phyloP scores from a whole-genome alignment of 768 basidiomycete species.

The Leccinum rimulosum region DNA sequence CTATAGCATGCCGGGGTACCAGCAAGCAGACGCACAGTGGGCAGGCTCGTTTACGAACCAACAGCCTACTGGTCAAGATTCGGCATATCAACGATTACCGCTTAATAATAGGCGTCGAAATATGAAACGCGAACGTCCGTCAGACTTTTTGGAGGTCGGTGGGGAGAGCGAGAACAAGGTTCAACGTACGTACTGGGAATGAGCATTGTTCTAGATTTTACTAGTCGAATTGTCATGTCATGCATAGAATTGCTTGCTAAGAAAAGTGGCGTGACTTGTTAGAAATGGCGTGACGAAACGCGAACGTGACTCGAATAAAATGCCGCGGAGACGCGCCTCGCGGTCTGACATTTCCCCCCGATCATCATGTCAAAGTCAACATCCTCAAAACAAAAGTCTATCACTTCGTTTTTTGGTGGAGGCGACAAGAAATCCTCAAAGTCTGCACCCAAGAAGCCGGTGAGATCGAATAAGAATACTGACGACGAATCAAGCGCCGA shows the following conservation, averaged over 20 bases:
- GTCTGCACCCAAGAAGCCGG: conserved; percentile 25
- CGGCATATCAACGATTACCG: conserved; percentile 83
- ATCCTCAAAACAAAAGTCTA: conserved; percentile 49
- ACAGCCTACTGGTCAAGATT: conserved; percentile 68
- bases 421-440: conserved; percentile 27
- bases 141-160: conserved; percentile 78
- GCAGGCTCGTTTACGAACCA: conserved; percentile 57
- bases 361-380: conserved; percentile 57
- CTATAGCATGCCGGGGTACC: conserved; percentile 44
- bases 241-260: not conserved
- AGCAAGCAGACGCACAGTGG: conserved; percentile 38
- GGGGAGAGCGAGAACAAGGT: conserved; percentile 63
- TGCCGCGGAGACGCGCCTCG: conserved; percentile 12
- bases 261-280: conserved; percentile 13
- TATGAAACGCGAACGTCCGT: conserved; percentile 77
- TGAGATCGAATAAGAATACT: conserved; percentile 32
- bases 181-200: conserved; percentile 69
- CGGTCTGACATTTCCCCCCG: not conserved
- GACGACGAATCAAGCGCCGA: conserved; percentile 31
- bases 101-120: conserved; percentile 77
- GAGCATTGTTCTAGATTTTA: not conserved
- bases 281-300: conserved; percentile 16
- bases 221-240: not conserved
- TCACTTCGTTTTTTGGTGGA: conserved; percentile 54
- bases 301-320: conserved; percentile 27